A percentile compares a stretch with the other conserved stretches of the same genome.
Evolutionary conservation across 1,284 basidiomycete species (phyloP).

Genomic region (Apiotrichum gamsii): DNA sequence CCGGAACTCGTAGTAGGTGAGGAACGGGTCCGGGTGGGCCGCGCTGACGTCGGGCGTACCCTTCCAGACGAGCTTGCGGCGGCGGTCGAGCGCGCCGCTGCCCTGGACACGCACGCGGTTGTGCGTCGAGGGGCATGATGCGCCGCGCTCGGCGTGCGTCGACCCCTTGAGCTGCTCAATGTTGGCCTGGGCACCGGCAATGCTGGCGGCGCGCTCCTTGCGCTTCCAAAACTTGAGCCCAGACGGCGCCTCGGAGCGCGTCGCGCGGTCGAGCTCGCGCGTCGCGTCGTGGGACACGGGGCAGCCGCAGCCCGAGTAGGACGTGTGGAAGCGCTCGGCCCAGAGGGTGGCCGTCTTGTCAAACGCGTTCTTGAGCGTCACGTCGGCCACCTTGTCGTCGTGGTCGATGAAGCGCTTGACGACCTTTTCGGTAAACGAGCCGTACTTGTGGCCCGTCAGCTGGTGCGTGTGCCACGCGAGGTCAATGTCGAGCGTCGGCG

Average conservation of each 20-base stretch:
- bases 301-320: conserved; percentile 17
- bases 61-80: background rate
- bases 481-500: conserved; percentile 39
- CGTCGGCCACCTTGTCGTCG: conserved; percentile 33
- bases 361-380: conserved; percentile 18
- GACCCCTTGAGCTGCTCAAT: background rate
- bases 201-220: background rate
- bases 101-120: conserved; percentile 10
- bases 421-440: conserved; percentile 12
- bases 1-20: conserved; percentile 5
- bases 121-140: conserved; percentile 14
- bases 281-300: background rate
- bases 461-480: conserved; percentile 46
- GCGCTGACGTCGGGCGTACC: background rate
- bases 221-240: conserved; percentile 10
- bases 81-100: background rate
- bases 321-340: conserved; percentile 19
- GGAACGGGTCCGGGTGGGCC: conserved; percentile 11
- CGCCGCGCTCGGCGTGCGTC: conserved; percentile 4
- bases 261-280: background rate
- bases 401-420: conserved; percentile 29
- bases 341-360: conserved; percentile 21
- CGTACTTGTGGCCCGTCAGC: conserved; percentile 26
- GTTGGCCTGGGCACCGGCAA: background rate
- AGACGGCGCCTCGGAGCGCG: background rate